Evolutionary conservation across 1,284 basidiomycete genomes (phyloP), one percentile per base, ranked within the genome.

Genomic region (Filobasidium uniguttulatum): DNA sequence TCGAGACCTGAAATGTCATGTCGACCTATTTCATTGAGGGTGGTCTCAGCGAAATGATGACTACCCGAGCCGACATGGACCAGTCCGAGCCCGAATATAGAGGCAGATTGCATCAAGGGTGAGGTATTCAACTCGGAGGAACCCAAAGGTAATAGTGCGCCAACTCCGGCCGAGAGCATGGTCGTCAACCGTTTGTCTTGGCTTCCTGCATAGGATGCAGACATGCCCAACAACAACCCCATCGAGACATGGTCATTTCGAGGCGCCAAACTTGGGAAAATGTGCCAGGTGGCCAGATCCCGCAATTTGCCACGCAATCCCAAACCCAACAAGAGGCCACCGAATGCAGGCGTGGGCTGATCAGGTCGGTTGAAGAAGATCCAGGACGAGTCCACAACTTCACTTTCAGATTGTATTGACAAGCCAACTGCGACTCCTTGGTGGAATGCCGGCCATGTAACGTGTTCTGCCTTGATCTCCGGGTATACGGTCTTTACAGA

Each of bases 181-280:
- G 88, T 89, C 3, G 87, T 91, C 51, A 96, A 82, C 57, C 88
- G 83, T 45, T 78, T 75, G 60, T 97, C 89, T 40, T 79, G 78
- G 40, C 77, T 88, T 1, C 91, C 93, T n/a, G 89, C 74, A 59
- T 90, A 88, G 0, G 90, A 88, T 1, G 87, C 85, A 1, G 88
- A 81, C 34, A 98, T 74, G 15, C 94, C 94, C 3, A 99, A 78
- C 1, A 98, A 75, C 31, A 97, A 77, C 1, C 85, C 94, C 43
- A 96, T 87, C 3, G 89, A 90, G 0, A 91, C 96, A 53, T 88
- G 75, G 59, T 96, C 88, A 65, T 98, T 90, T 60, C 97, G 90
- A 6, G 86, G 85, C 5, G 89, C 89, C 55, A 98, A 78, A 65
- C 96, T 97, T 14, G 82, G 79, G 65, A 90, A 75, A n/a, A 73